phyloP scores from a whole-genome alignment of 441 rosid species.

The Gossypium trilobum region DNA sequence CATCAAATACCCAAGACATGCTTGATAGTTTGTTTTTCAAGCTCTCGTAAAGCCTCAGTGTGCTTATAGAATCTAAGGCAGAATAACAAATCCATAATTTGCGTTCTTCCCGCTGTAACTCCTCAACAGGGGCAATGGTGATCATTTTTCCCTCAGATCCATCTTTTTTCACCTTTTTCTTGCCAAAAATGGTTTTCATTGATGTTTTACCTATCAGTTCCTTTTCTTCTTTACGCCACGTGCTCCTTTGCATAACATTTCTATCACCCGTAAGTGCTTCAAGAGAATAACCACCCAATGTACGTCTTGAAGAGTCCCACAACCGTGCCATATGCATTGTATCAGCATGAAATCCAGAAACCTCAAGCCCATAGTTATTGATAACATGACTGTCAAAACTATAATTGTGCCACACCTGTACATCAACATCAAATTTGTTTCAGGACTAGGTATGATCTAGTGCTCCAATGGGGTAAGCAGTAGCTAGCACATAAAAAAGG shows the following conservation, averaged over 20 bases:
- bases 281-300: slow-evolving; percentile 78
- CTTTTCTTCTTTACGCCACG: slow-evolving; percentile 30
- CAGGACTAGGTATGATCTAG: not conserved
- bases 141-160: slow-evolving; percentile 76
- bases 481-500: slow-evolving; percentile 14
- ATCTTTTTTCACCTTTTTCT: slow-evolving; percentile 76
- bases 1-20: slow-evolving; percentile 58
- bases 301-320: slow-evolving; percentile 83
- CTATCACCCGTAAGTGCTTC: slow-evolving; percentile 81
- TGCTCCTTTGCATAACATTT: slow-evolving; percentile 43
- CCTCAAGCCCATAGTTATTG: slow-evolving; percentile 62
- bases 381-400: slow-evolving; percentile 86
- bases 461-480: slow-evolving; percentile 8
- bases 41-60: slow-evolving; percentile 76
- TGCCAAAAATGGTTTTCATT: slow-evolving; percentile 82
- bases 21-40: slow-evolving; percentile 40
- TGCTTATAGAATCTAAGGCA: slow-evolving; percentile 83
- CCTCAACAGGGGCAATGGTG: slow-evolving; percentile 69
- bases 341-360: slow-evolving; percentile 89
- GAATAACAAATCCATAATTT: slow-evolving; percentile 82
- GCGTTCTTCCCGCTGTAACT: slow-evolving; percentile 68
- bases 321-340: slow-evolving; percentile 97
- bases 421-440: slow-evolving; percentile 11
- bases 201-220: slow-evolving; percentile 71
- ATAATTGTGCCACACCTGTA: slow-evolving; percentile 93